phyloP scores from a whole-genome alignment of 371 early-diverging fungal genomes.

The Blastocladiella emersonii region DNA sequence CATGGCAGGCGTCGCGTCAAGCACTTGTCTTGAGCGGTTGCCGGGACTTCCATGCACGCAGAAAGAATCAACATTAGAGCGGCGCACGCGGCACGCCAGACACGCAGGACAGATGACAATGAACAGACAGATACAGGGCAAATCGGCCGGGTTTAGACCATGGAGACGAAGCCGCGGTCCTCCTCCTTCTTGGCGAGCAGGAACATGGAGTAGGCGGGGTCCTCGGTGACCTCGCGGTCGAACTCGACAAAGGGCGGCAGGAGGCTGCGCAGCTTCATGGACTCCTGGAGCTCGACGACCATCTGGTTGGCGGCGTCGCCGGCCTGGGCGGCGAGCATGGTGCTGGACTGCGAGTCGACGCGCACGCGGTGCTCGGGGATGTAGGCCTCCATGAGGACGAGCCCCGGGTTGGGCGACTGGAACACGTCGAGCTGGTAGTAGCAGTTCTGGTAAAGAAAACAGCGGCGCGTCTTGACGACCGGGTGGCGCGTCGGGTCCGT shows the following conservation, averaged over 20 bases:
- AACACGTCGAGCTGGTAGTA: conserved; percentile 23
- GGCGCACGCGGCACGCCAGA: no score
- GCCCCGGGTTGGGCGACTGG: background rate
- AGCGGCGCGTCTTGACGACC: conserved; percentile 18
- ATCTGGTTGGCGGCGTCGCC: background rate
- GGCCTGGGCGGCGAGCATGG: background rate
- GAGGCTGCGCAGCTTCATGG: background rate
- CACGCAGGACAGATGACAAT: no score
- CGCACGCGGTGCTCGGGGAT: background rate
- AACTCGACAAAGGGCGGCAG: conserved; percentile 1
- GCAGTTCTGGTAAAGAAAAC: conserved; percentile 20
- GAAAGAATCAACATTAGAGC: no score
- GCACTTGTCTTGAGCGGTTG: no score
- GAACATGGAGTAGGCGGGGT: conserved; percentile 3
- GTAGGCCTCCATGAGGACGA: conserved; percentile 4
- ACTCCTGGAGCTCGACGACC: background rate
- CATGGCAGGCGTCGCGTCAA: no score
- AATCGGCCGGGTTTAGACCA: background rate
- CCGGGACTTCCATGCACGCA: no score
- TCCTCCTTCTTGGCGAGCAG: conserved; percentile 1
- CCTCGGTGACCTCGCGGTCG: conserved; percentile 3
- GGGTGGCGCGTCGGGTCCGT: conserved; percentile 16
- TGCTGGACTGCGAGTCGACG: background rate
- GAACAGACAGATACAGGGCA: no score
- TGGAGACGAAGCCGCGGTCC: background rate